phyloP scores from a whole-genome alignment of 306 rosid species.

The Trifolium fragiferum region DNA sequence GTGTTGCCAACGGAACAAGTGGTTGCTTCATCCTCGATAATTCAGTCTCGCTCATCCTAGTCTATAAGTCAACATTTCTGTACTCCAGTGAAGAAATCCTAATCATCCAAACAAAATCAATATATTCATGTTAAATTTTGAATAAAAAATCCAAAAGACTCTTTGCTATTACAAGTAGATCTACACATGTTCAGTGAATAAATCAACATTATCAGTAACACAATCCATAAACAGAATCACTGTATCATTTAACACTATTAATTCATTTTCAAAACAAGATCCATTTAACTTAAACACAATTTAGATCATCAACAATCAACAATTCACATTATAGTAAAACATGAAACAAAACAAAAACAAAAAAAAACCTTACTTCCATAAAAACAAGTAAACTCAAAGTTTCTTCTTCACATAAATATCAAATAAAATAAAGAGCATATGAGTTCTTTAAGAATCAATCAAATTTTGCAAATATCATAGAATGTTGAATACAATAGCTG shows the following conservation, averaged over 20 bases:
- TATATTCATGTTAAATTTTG: background rate
- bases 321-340: constrained; percentile 26
- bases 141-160: constrained; percentile 1
- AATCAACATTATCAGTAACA: no score
- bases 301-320: constrained; percentile 10
- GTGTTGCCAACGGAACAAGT: constrained; percentile 85
- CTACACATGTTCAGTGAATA: constrained; percentile 26
- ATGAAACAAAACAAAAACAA: background rate
- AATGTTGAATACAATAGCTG: background rate
- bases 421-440: no score
- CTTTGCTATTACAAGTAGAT: constrained; percentile 26
- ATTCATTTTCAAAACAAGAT: constrained; percentile 26
- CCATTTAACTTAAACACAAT: constrained; percentile 8
- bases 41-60: constrained; percentile 76
- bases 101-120: constrained; percentile 32
- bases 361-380: constrained; percentile 8
- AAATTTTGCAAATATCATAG: constrained; percentile 24
- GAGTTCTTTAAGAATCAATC: constrained; percentile 3
- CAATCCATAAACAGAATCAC: no score
- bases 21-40: constrained; percentile 64
- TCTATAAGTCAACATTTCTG: constrained; percentile 53
- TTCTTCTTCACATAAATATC: constrained; percentile 2
- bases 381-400: background rate
- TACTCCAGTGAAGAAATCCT: constrained; percentile 29
- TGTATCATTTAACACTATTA: background rate